Conservation (phyloP, 2,329 filamentous ascomycete species). For the Fusarium caatingaense region DNA sequence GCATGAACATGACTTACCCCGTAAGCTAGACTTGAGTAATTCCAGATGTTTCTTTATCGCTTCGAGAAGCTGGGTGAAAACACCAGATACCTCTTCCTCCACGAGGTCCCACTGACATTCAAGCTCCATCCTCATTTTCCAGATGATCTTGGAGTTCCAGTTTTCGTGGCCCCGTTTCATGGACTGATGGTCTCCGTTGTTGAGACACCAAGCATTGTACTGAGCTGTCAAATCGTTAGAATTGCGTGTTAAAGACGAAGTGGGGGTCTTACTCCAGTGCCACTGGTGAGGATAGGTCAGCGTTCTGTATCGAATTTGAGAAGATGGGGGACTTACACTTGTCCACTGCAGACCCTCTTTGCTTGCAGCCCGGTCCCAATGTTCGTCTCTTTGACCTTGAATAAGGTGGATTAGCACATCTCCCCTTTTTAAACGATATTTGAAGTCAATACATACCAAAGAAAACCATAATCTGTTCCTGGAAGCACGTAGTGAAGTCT, state of each 20-base stretch:
- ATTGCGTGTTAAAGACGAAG: fast-evolving
- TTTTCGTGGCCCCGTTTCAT: conserved; percentile 30
- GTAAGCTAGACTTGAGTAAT: not conserved
- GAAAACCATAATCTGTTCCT: conserved; percentile 26
- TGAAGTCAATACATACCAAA: conserved; percentile 25
- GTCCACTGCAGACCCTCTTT: conserved; percentile 25
- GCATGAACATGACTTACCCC: not conserved
- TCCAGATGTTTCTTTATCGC: not conserved
- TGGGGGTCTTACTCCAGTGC: conserved; percentile 34
- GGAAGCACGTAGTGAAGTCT: conserved; percentile 26
- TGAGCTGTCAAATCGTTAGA: conserved; percentile 37
- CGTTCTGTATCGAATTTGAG: fast-evolving
- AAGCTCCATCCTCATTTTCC: conserved; percentile 49
- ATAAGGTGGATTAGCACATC: not conserved
- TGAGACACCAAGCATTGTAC: conserved; percentile 48
- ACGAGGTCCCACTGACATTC: conserved; percentile 45
- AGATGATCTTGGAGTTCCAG: conserved; percentile 50
- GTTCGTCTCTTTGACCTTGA: conserved; percentile 12
- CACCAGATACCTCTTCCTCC: conserved; percentile 42
- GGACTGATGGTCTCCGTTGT: conserved; percentile 45
- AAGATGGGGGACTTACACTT: conserved; percentile 22
- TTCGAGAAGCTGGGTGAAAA: conserved; percentile 9
- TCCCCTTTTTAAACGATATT: not conserved
- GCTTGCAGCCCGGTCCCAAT: conserved; percentile 38
- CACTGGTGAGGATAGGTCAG: conserved; percentile 27